Base-by-base conservation (phyloP, 2,329 filamentous ascomycete genomes). In the Fusarium tuaranense region DNA sequence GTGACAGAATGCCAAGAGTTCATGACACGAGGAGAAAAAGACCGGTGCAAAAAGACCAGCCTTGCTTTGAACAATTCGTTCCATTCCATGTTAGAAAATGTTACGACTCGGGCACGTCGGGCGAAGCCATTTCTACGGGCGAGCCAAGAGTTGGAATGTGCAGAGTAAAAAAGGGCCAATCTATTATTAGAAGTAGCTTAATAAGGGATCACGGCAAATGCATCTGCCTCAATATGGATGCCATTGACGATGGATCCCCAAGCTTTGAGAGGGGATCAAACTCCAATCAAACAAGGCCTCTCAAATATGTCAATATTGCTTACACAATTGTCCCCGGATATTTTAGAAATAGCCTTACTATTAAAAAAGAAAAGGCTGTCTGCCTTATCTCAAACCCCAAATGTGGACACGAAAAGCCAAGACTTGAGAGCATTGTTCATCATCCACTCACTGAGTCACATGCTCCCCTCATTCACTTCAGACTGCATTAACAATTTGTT, bases 131-230 rank as follows among this genome's bases (percentile, higher is more conserved):
- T 70, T 44, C 5, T 27, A 36, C 13, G 30, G 41, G 30, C 44
- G 34, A 27, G 55, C 46, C 27, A 66, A 64, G 65, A 46, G 36
- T 34, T 57, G 53, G 59, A 67, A 63, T 63, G 48, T 55, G 55
- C 57, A 32, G 53, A 27, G n/a, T 44, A 14, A 32, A 18, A 25
- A 36, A 7, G 20, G 22, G 5, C 32, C 22, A 20, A 25, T 44
- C 63, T 63, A 63, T 53, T 53, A 63, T 63, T 63, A 63, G 60
- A 62, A 2, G n/a, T 7, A 44, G 60, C 57, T 59, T 59, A 59
- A 27, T 59, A 59, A 59, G 57, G 34, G 57, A 10, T 30, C 57
- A 39, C 16, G 57, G 20, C 22, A n/a, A 38, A 38, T 59, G 22
- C 55, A 59, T 39, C 22, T 39, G 18, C 18, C 48, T 55, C 27